Conservation (phyloP, 2,329 filamentous ascomycete genomes). For the Penicillium digitatum region DNA sequence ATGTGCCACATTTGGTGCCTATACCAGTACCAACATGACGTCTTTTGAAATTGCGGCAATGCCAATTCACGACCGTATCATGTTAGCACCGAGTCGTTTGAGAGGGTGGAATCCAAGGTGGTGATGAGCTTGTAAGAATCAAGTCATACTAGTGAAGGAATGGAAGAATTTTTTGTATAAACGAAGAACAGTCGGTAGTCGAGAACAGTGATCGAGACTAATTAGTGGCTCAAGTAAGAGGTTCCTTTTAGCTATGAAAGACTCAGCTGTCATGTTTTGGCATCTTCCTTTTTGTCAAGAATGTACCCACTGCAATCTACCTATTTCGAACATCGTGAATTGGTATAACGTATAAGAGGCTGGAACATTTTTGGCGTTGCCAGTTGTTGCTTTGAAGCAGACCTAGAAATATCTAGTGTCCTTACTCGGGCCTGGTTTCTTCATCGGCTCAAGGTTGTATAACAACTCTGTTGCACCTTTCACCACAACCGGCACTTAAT, state of each 20-base stretch:
- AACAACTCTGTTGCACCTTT: background rate
- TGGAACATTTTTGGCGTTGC: too few species aligned
- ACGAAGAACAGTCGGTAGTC: background rate
- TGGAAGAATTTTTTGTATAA: too few species aligned
- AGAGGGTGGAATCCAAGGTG: background rate
- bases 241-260: background rate
- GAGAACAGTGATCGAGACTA: background rate
- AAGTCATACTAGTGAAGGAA: background rate
- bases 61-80: constrained; percentile 31
- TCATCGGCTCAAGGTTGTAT: too few species aligned
- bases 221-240: background rate
- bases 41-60: constrained; percentile 37
- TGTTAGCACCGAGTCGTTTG: background rate
- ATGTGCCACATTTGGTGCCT: constrained; percentile 29
- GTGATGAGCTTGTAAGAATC: constrained; percentile 25
- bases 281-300: constrained; percentile 43
- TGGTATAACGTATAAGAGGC: too few species aligned
- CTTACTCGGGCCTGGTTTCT: too few species aligned
- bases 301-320: too few species aligned
- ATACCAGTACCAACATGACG: constrained; percentile 30
- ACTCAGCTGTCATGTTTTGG: background rate
- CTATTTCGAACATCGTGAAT: too few species aligned
- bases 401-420: too few species aligned
- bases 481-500: background rate
- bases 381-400: too few species aligned